Evolutionary conservation across 805 yeast genomes (phyloP), one percentile per base, ranked within the genome.

Genomic region (Candida mattraensis): DNA sequence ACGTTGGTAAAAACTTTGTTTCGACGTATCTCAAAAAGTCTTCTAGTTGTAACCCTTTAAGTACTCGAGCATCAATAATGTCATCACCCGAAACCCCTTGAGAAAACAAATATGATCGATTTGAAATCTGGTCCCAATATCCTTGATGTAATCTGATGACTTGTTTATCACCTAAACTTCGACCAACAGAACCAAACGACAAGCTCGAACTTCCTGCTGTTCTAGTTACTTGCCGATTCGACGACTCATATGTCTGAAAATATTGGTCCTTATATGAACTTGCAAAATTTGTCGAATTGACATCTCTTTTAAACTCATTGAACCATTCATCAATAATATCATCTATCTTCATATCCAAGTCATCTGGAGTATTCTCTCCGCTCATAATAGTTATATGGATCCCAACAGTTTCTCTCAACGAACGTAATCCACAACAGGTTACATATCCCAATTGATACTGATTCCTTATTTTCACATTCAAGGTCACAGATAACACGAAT

Each of bases 391-490:
- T 64, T 8, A 83, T 57, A 47, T 77, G 81, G 3, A 82, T 40
- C 1, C 91, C 91, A 20, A 73, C 55, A 0, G 80, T 71, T 15
- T 68, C 64, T 35, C 78, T 62, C 18, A 76, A 54, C 0, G 72
- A 47, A 40, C 84, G 60, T 17, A 70, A 37, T 0, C 87, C 87
- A 14, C 80, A 74, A n/a, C 70, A 45, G 0, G 80, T 76, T 5
- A 70, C 66, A 51, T 83, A 83, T 0, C 87, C 89, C 36, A 83
- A 54, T 44, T 78, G 83, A 39, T 68, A 69, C 45, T 69, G 71
- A 13, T 67, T 68, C 42, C 89, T 59, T 12, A 83, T 55, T 30
- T 73, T 78, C 3, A 69, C 60, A 1, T 63, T 56, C 13, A 76
- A 60, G 1, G 68, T 58, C 6, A 64, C 44, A 0, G 76, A 63